Evolutionary conservation across 2,329 filamentous ascomycete species (phyloP), one percentile per base, ranked within the genome.

Genomic region (Coniochaeta sp.): DNA sequence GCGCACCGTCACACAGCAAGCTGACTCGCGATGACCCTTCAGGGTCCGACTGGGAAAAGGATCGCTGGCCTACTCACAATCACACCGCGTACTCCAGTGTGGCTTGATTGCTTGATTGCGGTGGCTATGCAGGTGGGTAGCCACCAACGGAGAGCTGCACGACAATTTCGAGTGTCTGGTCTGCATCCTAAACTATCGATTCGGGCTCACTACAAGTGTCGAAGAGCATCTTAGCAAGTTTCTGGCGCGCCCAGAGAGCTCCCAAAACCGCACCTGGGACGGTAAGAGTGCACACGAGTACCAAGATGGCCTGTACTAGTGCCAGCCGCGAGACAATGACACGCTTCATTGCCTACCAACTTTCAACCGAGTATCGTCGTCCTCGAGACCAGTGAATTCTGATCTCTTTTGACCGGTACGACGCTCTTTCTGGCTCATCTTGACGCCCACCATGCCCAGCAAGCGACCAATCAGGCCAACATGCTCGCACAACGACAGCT

Each of bases 151-250:
- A 22, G 69, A 73, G 14, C 61, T 79, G 12, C 58, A 73, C 0
- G 63, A 63, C 6, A 73, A 67, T 1, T 44, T 79, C 1, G 78
- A 81, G 58, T 70, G 74, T 1, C 61, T 80, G 9, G 70, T 75
- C 26, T 78, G 74, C 61, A 68, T 80, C 30, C 10, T 65, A 62
- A 44, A 63, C 58, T 6, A 67, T 74, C 14, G 71, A 74, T 58
- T 17, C 47, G 8, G 64, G 69, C 38, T 60, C 73, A 17, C 62
- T 69, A 58, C 59, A 58, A 34, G 65, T 65, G 0, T 65, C 71
- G 2, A 62, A 62, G 32, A 57, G 52, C 19, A 60, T 73, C 55
- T 69, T 70, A 0, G 58, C 62, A 32, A 65, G 60, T 12, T 74
- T 68, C 63, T 73, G 71, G 71, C 59, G 65, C 8, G 65, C 8